These are phyloP conservation scores for Phytophthora parvispora DNA, from an alignment of 352 stramenopile species.

Conservation along the genomic window DNA sequence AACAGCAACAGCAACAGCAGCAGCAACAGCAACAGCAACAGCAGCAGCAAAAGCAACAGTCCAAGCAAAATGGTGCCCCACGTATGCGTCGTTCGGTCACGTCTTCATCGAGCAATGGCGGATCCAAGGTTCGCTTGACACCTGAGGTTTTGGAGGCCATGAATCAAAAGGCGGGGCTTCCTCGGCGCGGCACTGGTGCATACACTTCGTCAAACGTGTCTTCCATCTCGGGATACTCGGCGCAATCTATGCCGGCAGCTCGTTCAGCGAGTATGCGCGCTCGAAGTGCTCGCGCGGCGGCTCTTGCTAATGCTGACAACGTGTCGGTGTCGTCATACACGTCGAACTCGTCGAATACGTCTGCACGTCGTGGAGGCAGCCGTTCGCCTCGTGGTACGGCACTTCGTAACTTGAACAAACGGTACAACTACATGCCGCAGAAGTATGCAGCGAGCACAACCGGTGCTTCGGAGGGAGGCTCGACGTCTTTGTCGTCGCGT, in stretches of 20 bases:
- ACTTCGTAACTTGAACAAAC: slow-evolving; percentile 63
- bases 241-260: slow-evolving; percentile 43
- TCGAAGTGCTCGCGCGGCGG: slow-evolving; percentile 42
- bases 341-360: slow-evolving; percentile 57
- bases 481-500: slow-evolving; percentile 75
- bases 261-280: slow-evolving; percentile 33
- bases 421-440: slow-evolving; percentile 79
- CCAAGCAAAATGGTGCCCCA: slow-evolving; percentile 21
- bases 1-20: too few species aligned
- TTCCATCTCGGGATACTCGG: slow-evolving; percentile 72
- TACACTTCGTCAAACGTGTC: slow-evolving; percentile 77
- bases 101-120: slow-evolving; percentile 22
- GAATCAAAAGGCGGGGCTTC: slow-evolving; percentile 60
- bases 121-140: slow-evolving; percentile 59
- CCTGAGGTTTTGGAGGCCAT: slow-evolving; percentile 70
- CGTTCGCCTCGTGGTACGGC: slow-evolving; percentile 51
- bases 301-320: slow-evolving; percentile 50
- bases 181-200: slow-evolving; percentile 50
- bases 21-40: slow-evolving; percentile 9
- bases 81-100: slow-evolving; percentile 12
- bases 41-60: slow-evolving; percentile 17
- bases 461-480: slow-evolving; percentile 38
- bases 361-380: slow-evolving; percentile 27
- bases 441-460: slow-evolving; percentile 55
- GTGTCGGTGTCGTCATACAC: slow-evolving; percentile 70